A percentile compares a stretch with the other conserved stretches of the same genome.
Evolutionary conservation across 2,329 filamentous ascomycete species (phyloP).

Genomic region (Clarireedia paspali): DNA sequence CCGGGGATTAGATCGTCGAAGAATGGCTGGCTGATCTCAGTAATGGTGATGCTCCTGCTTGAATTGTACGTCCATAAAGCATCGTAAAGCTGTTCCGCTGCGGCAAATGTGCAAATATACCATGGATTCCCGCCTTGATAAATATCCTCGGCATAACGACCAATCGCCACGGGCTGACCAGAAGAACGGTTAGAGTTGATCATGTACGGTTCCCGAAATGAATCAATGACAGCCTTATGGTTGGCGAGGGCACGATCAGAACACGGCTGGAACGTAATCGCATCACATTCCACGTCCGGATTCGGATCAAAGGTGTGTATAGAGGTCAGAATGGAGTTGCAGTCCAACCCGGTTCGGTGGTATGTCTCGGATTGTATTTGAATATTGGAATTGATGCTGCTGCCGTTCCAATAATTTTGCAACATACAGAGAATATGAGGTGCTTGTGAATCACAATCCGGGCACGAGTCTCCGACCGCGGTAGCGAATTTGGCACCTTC

Average conservation of each 20-base stretch:
- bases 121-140: constrained; percentile 77
- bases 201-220: constrained; percentile 57
- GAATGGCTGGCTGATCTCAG: constrained; percentile 57
- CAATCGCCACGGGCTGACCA: constrained; percentile 55
- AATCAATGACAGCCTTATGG: constrained; percentile 66
- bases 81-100: constrained; percentile 38
- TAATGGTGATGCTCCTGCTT: constrained; percentile 55
- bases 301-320: constrained; percentile 63
- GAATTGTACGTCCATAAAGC: constrained; percentile 64
- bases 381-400: constrained; percentile 63
- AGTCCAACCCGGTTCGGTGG: constrained; percentile 60
- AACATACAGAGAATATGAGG: constrained; percentile 66
- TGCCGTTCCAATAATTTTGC: constrained; percentile 65
- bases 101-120: constrained; percentile 57
- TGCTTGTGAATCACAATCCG: constrained; percentile 51
- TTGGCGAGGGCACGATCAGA: constrained; percentile 53
- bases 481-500: constrained; percentile 61
- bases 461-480: constrained; percentile 50
- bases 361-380: constrained; percentile 39
- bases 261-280: constrained; percentile 63
- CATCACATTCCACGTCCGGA: constrained; percentile 48
- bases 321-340: constrained; percentile 58
- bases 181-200: constrained; percentile 58
- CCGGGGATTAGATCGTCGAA: constrained; percentile 58
- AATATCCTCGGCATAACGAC: constrained; percentile 61